Base-by-base conservation (phyloP, 768 basidiomycete species). In the Melanogaster broomeanus region DNA sequence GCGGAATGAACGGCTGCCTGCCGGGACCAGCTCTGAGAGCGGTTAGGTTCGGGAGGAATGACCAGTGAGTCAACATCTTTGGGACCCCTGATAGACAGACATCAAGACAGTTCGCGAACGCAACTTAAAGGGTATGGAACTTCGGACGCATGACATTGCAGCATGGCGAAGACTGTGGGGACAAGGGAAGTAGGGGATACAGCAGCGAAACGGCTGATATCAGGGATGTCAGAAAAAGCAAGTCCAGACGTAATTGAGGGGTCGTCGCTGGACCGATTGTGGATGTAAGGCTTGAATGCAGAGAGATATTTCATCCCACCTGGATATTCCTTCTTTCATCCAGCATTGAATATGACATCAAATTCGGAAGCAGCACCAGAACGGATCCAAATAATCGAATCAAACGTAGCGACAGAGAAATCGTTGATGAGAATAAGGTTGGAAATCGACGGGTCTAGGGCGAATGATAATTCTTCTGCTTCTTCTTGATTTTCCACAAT, bases 1-100 rank as follows among this genome's bases (percentile, higher is more conserved):
- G 58, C n/a, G 69, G 61, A 40, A 69, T 52, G 42, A 71, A 71
- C 12, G 70, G 51, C 42, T 68, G 62, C 13, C 60, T 58, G 1
- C 51, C 28, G 11, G 66, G 61, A 27, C 66, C 64, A 18, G 68
- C 45, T 35, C 66, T 61, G 31, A 60, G 40, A 7, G 30, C 10
- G 19, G 15, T 11, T n/a, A 0, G 22, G 15, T 28, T 57, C 53
- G 0, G 65, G 62, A 22, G 60, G 35, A 16, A 65, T 45, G n/a
- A 67, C 56, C 16, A 63, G 6, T 6, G 55, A 52, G 45, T 63
- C 48, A 6, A 45, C 34, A 25, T 42, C 48, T 2, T 49, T 45
- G 3, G 47, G 18, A n/a, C 24, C 19, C 45, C 4, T 47, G 45
- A 9, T 63, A 57, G 1, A 52, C 28, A 37, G 60, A 56, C 46